Conservation (phyloP, 2,329 filamentous ascomycete species). For the Arthroderma uncinatum region DNA sequence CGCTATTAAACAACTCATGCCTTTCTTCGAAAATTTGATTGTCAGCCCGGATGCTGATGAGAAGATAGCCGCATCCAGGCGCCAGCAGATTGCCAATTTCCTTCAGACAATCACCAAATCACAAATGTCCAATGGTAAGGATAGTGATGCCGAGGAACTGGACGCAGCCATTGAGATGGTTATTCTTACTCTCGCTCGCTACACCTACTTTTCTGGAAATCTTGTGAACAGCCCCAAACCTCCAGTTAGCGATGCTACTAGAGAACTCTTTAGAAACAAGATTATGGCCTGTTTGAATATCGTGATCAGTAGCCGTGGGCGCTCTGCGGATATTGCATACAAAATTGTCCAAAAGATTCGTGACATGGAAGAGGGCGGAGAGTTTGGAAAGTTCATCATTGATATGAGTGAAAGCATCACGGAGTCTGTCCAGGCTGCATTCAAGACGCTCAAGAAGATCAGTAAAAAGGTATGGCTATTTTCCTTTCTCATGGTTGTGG, state of each 20-base stretch:
- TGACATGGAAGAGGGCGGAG: slow-evolving; percentile 26
- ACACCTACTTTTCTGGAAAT: slow-evolving; percentile 38
- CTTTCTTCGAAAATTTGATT: slow-evolving; percentile 40
- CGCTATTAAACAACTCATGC: slow-evolving; percentile 43
- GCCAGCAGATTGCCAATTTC: slow-evolving; percentile 43
- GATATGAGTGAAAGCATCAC: slow-evolving; percentile 37
- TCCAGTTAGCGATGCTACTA: slow-evolving; percentile 36
- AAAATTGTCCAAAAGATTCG: slow-evolving; percentile 32
- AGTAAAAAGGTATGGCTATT: slow-evolving; percentile 26
- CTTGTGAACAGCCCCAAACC: slow-evolving; percentile 29
- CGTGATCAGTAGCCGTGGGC: slow-evolving; percentile 34
- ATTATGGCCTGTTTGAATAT: slow-evolving; percentile 46
- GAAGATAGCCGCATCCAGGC: slow-evolving; percentile 35
- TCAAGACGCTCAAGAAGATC: slow-evolving; percentile 30
- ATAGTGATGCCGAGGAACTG: slow-evolving; percentile 25
- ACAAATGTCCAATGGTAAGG: slow-evolving; percentile 23
- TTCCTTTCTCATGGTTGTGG: background rate
- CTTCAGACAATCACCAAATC: slow-evolving; percentile 41
- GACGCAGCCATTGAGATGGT: slow-evolving; percentile 36
- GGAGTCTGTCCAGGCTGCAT: slow-evolving; percentile 33
- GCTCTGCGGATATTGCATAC: slow-evolving; percentile 30
- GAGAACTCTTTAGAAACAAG: slow-evolving; percentile 44
- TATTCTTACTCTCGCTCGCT: slow-evolving; percentile 38
- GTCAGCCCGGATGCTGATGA: slow-evolving; percentile 38
- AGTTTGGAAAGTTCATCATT: slow-evolving; percentile 36